These are phyloP conservation scores for Thalassiosira profunda DNA, from an alignment of 108 stramenopile genomes.

Conservation along the genomic window DNA sequence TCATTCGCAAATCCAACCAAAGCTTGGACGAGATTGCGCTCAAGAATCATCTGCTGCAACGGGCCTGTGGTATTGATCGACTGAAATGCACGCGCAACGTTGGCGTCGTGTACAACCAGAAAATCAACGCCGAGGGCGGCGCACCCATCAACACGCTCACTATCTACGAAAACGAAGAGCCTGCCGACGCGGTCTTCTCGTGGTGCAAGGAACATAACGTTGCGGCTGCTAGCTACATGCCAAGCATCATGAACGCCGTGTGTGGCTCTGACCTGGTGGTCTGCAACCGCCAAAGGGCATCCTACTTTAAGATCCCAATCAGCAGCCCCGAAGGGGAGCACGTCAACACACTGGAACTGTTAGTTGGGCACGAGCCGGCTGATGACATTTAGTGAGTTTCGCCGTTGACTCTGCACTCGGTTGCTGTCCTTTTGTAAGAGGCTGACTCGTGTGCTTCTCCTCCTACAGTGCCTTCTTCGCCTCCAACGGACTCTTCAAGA, in stretches of 20 bases:
- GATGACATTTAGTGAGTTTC: constrained; percentile 49
- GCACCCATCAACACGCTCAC: constrained; percentile 26
- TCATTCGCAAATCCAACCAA: constrained; percentile 28
- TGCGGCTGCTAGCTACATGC: constrained; percentile 1
- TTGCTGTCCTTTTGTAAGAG: too few species aligned
- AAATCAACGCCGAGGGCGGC: constrained; percentile 25
- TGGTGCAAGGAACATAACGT: constrained; percentile 31
- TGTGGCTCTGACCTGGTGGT: constrained; percentile 39
- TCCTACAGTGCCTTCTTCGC: constrained; percentile 48
- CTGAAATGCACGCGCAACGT: constrained; percentile 47
- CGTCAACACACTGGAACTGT: constrained; percentile 35
- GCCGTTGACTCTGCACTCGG: too few species aligned
- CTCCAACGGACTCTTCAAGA: constrained; percentile 46
- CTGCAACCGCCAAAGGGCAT: constrained; percentile 29
- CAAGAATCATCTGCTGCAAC: constrained; percentile 44
- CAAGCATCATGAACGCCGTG: constrained; percentile 25
- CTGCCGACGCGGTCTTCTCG: constrained; percentile 43
- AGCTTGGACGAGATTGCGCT: constrained; percentile 39
- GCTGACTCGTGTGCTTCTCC: too few species aligned
- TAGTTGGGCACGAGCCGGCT: constrained; percentile 48
- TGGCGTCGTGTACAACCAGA: constrained; percentile 26
- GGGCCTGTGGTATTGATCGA: constrained; percentile 34
- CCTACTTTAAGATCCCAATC: constrained; percentile 37
- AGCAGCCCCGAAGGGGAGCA: constrained; percentile 35
- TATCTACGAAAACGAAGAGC: constrained; percentile 51